Conservation (phyloP, 2,329 filamentous ascomycete genomes). For the Cadophora luteo-olivacea region DNA sequence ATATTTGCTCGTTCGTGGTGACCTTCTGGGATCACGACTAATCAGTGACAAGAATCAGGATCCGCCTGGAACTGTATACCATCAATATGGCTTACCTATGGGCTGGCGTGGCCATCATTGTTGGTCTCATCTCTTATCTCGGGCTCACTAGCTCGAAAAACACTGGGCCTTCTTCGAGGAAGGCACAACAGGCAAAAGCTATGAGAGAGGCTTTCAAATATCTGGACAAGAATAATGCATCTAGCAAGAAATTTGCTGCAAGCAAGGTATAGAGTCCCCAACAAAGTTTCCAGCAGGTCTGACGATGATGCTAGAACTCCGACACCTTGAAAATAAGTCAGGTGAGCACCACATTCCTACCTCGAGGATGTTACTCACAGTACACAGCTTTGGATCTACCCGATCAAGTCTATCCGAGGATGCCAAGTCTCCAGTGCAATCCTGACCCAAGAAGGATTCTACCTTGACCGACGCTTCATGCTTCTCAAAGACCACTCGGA, state of each 20-base stretch:
- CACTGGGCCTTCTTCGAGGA: constrained; percentile 22
- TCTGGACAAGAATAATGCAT: constrained; percentile 18
- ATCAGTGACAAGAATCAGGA: not conserved
- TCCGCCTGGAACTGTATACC: not conserved
- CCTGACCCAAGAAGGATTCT: constrained; percentile 67
- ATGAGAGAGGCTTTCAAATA: constrained; percentile 31
- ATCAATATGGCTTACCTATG: constrained; percentile 18
- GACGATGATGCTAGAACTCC: constrained; percentile 10
- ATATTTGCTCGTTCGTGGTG: not conserved
- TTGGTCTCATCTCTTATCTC: constrained; percentile 25
- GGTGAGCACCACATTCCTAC: constrained; percentile 22
- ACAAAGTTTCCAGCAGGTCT: not conserved
- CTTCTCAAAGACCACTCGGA: constrained; percentile 59
- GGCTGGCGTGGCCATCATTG: constrained; percentile 21
- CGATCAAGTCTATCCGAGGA: constrained; percentile 74
- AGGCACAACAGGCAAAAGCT: constrained; percentile 29
- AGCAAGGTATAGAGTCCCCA: not conserved
- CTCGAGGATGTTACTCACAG: constrained; percentile 8
- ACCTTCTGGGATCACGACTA: not conserved
- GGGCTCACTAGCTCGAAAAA: constrained; percentile 20
- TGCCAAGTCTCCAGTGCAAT: constrained; percentile 59
- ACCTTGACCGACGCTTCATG: constrained; percentile 75
- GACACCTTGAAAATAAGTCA: constrained; percentile 36
- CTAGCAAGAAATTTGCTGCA: not conserved
- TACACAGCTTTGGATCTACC: constrained; percentile 70